Percentiles rank a stretch among this genome's conserved stretches.
phyloP scores from a whole-genome alignment of 2,329 filamentous ascomycete species.

The Diaporthe ampelina region DNA sequence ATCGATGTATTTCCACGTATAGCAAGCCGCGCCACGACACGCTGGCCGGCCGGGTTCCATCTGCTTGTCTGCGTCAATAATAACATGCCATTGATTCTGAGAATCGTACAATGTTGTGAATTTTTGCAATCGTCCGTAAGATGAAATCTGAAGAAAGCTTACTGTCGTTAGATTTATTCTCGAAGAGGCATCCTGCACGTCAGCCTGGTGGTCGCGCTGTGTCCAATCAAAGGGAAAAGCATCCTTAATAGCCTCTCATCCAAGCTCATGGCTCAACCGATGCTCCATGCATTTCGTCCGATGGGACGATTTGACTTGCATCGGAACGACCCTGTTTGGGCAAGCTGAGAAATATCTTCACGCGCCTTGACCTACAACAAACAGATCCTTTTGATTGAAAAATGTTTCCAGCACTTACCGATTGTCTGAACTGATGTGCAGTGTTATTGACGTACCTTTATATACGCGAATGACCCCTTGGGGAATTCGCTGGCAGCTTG shows the following conservation, averaged over 20 bases:
- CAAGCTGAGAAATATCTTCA: neutral
- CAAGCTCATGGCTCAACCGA: neutral
- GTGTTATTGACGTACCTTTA: too few relatives aligned
- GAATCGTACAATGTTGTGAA: too few relatives aligned
- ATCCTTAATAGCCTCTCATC: neutral
- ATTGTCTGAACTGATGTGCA: neutral
- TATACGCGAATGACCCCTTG: neutral
- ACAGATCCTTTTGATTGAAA: neutral
- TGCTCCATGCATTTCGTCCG: conserved; percentile 22
- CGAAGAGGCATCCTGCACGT: neutral
- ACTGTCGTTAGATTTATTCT: neutral
- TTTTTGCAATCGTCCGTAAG: too few relatives aligned
- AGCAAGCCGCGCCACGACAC: neutral
- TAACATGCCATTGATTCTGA: neutral
- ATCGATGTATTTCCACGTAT: neutral
- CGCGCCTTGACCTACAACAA: too few relatives aligned
- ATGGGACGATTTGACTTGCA: neutral
- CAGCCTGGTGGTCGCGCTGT: neutral
- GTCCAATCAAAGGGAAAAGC: conserved; percentile 10
- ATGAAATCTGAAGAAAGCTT: neutral
- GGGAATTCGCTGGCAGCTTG: neutral
- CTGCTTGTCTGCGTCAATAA: neutral
- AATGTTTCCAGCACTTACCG: neutral
- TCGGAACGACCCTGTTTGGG: neutral
- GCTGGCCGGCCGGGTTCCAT: neutral